Evolutionary conservation across 495 filamentous ascomycete species (phyloP), one percentile per base, ranked within the genome.

Genomic region (Staphylotrichum tortipilum): DNA sequence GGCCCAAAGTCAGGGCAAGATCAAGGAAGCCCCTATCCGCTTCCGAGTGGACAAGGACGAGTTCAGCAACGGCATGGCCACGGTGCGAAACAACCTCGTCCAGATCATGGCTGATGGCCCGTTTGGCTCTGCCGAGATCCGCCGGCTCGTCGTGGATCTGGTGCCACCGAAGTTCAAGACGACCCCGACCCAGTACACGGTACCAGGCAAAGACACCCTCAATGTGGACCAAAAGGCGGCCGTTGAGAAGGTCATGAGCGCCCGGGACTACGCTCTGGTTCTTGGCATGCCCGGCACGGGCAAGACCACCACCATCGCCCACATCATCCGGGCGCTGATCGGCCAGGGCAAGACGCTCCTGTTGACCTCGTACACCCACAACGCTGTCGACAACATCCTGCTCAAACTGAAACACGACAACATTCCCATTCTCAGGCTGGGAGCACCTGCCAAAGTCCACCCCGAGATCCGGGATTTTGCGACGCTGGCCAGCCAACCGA

Each of bases 231-330:
- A 98, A 63, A 82, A 76, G 52, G 75, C 74, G 38, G 92, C 92
- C 0, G 86, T 96, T 44, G 75, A 86, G 57, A 96, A 96, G 61
- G 89, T 95, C 41, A 91, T 97, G 88, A 88, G 81, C 63, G 92
- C 92, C 11, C 77, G 82, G 49, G 88, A 98, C 66, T 98, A 96
- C 65, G 91, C 92, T 5, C 77, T 98, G 14, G 88, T 97, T 6
- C 80, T 96, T 5, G 92, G 92, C 14, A 97, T 98, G 92, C 92
- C 92, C 1, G 92, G 92, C 9, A 98, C 92, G 9, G 92, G 92
- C 42, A 98, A 98, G 63, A 98, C 92, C 5, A 96, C 92, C 0
- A 98, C 92, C 2, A 95, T 97, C 58, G 86, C 90, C 7, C 90
- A 97, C 63, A 95, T 98, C 54, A 96, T 98, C 64, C 84, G 89